These are phyloP conservation scores for Aspergillus versicolor DNA, from an alignment of 2,329 filamentous ascomycete genomes.

Conservation along the genomic window DNA sequence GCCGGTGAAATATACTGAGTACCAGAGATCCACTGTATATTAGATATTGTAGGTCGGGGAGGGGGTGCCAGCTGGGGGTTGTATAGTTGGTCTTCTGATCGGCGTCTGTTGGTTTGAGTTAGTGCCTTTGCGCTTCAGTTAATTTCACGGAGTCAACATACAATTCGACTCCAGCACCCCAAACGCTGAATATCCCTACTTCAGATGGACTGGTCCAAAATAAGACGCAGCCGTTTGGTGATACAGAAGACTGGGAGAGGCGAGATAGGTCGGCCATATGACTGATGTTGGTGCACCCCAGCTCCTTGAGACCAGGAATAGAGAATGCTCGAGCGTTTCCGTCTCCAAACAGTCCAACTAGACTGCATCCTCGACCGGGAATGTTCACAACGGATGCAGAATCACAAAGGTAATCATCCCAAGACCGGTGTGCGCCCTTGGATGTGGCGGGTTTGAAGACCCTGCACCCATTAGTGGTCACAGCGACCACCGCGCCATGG, in stretches of 20 bases:
- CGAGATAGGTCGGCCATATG: constrained; percentile 71
- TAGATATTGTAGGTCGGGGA: constrained; percentile 86
- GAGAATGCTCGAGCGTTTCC: constrained; percentile 76
- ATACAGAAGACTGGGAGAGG: constrained; percentile 68
- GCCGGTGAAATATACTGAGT: constrained; percentile 85
- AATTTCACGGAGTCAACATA: constrained; percentile 43
- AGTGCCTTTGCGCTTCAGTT: background rate
- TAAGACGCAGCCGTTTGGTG: constrained; percentile 76
- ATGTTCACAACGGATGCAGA: constrained; percentile 74
- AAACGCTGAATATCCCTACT: constrained; percentile 77
- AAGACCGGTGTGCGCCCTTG: constrained; percentile 90
- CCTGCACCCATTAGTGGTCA: constrained; percentile 71
- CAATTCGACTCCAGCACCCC: constrained; percentile 69
- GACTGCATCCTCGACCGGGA: constrained; percentile 71
- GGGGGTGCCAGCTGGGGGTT: constrained; percentile 74
- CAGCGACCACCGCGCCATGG: constrained; percentile 77
- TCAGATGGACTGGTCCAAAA: constrained; percentile 89
- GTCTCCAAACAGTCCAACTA: constrained; percentile 84
- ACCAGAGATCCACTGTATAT: constrained; percentile 93
- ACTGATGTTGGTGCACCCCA: constrained; percentile 64
- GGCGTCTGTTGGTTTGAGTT: constrained; percentile 35
- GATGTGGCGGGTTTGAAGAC: constrained; percentile 81
- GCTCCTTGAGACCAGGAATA: constrained; percentile 83
- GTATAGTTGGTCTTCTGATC: constrained; percentile 68
- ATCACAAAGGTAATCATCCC: constrained; percentile 80